Percentiles rank a stretch among this genome's conserved stretches.
These are phyloP conservation scores for Ceratocystis variospora DNA, from an alignment of 2,329 filamentous ascomycete genomes.

Conservation along the genomic window DNA sequence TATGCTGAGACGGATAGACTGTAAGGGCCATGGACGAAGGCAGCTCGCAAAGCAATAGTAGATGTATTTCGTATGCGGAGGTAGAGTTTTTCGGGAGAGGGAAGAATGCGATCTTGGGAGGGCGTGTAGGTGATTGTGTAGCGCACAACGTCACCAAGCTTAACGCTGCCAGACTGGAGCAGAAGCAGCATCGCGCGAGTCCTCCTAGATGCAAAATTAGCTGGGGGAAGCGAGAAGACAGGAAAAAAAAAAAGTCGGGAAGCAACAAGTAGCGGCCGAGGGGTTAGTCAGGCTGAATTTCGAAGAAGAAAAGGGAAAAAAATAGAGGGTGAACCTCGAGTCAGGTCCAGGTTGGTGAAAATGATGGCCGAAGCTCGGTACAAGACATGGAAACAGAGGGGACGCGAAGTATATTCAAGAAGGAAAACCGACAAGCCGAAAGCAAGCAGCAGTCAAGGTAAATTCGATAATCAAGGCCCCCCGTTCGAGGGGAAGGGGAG, in stretches of 20 bases:
- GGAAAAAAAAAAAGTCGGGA: background rate
- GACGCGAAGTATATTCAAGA: background rate
- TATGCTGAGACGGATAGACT: slow-evolving; percentile 78
- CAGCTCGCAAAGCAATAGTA: slow-evolving; percentile 77
- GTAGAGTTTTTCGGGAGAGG: slow-evolving; percentile 65
- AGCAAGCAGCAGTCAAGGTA: background rate
- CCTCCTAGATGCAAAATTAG: background rate
- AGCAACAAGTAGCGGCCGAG: background rate
- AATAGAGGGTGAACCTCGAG: background rate
- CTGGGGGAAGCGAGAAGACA: background rate
- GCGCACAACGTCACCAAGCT: slow-evolving; percentile 86
- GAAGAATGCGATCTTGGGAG: slow-evolving; percentile 74
- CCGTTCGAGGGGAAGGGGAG: background rate
- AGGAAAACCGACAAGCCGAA: background rate
- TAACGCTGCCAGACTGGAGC: slow-evolving; percentile 81
- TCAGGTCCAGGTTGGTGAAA: background rate
- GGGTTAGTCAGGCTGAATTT: background rate
- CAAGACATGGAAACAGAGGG: background rate
- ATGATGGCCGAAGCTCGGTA: background rate
- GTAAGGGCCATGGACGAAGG: slow-evolving; percentile 93
- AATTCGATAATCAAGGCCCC: background rate
- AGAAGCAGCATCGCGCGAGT: slow-evolving; percentile 61
- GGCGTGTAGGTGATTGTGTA: slow-evolving; percentile 89
- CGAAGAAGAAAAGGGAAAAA: background rate
- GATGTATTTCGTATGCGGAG: slow-evolving; percentile 87